A percentile compares a stretch with the other conserved stretches of the same genome.
phyloP scores from a whole-genome alignment of 2,329 filamentous ascomycete genomes.

The Ascochyta rabiei region DNA sequence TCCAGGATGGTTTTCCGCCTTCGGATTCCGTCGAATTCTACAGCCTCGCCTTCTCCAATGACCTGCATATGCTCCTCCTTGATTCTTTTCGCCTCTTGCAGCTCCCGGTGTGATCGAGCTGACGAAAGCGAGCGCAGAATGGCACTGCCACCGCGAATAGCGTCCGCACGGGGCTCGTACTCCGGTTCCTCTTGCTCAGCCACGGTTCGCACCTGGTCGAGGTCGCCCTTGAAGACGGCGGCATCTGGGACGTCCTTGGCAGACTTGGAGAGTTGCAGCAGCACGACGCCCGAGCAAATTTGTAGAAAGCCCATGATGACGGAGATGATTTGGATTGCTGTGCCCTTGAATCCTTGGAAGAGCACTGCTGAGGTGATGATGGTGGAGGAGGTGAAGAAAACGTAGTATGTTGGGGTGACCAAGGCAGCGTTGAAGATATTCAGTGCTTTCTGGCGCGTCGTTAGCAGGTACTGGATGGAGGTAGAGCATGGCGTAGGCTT shows the following conservation, averaged over 20 bases:
- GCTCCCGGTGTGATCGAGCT: slow-evolving; percentile 76
- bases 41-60: slow-evolving; percentile 77
- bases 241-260: slow-evolving; percentile 96
- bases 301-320: slow-evolving; percentile 92
- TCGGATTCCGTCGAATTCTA: slow-evolving; percentile 91
- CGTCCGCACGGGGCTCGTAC: slow-evolving; percentile 92
- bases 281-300: slow-evolving; percentile 90
- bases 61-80: slow-evolving; percentile 82
- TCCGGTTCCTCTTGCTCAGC: slow-evolving; percentile 96
- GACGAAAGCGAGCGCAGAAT: slow-evolving; percentile 83
- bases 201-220: slow-evolving; percentile 94
- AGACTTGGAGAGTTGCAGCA: slow-evolving; percentile 96
- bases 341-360: slow-evolving; percentile 93
- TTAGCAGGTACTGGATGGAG: slow-evolving; percentile 35
- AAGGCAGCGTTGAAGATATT: slow-evolving; percentile 96
- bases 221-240: slow-evolving; percentile 87
- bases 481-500: slow-evolving; percentile 51
- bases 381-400: slow-evolving; percentile 95
- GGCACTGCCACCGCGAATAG: slow-evolving; percentile 87
- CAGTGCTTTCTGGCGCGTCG: slow-evolving; percentile 81
- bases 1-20: slow-evolving; percentile 68
- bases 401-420: slow-evolving; percentile 98
- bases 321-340: slow-evolving; percentile 77
- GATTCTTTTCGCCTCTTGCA: slow-evolving; percentile 77
- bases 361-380: slow-evolving; percentile 92